These are phyloP conservation scores for Solanum chilense DNA, from an alignment of 257 asterid species.

Conservation along the genomic window DNA sequence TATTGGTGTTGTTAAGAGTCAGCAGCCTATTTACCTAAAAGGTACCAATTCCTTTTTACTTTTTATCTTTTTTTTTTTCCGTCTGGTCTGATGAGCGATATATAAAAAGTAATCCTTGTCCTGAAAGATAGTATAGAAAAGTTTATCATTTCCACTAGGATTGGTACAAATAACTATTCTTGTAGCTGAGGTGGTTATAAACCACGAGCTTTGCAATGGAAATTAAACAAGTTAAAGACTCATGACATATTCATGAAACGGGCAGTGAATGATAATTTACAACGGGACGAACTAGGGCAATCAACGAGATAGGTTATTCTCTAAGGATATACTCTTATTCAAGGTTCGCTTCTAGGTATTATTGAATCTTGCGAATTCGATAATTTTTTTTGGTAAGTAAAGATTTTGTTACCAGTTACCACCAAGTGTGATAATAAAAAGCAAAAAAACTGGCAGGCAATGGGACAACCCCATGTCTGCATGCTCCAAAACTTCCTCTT, in stretches of 20 bases:
- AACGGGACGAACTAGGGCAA: neutral
- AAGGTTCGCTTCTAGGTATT: neutral
- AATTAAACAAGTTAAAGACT: neutral
- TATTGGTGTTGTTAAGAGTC: slow-evolving; percentile 94
- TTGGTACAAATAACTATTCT: neutral
- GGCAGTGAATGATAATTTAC: neutral
- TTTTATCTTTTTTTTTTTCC: neutral
- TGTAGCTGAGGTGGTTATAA: neutral
- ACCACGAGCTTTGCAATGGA: neutral
- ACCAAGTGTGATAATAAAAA: too few species aligned
- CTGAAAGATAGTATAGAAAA: neutral
- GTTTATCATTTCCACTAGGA: neutral
- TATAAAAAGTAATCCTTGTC: neutral
- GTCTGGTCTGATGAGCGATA: neutral
- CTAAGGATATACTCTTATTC: neutral
- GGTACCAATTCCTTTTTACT: slow-evolving; percentile 30
- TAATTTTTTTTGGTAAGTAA: neutral
- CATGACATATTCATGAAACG: neutral
- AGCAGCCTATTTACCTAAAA: slow-evolving; percentile 85
- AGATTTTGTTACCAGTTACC: too few species aligned
- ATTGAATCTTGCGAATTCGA: neutral
- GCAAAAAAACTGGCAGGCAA: too few species aligned
- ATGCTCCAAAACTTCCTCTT: too few species aligned
- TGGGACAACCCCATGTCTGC: too few species aligned
- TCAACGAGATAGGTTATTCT: neutral